Conservation (phyloP, 305 asterid species). For the Striga hermonthica region DNA sequence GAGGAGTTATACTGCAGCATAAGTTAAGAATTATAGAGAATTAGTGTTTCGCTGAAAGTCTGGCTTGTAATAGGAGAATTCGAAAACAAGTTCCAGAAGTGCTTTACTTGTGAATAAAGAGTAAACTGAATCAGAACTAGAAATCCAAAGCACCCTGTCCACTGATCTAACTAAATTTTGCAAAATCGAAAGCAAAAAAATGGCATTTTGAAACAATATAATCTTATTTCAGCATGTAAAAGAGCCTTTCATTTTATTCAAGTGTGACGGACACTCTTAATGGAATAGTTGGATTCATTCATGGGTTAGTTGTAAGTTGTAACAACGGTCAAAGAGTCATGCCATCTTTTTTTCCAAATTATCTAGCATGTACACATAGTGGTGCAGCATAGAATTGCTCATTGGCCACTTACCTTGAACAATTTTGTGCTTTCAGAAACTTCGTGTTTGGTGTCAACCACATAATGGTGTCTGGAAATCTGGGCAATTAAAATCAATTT, state of each 20-base stretch:
- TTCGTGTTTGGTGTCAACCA: slow-evolving; percentile 71
- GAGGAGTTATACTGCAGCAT: not conserved
- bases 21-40: not conserved
- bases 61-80: too few relatives aligned
- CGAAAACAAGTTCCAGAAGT: not conserved
- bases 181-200: not conserved
- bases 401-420: slow-evolving; percentile 25
- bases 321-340: slow-evolving; percentile 7
- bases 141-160: not conserved
- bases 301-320: slow-evolving; percentile 10
- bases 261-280: slow-evolving; percentile 8
- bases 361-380: slow-evolving; percentile 16
- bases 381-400: slow-evolving; percentile 7
- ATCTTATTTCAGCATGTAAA: not conserved
- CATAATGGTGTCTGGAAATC: slow-evolving; percentile 53
- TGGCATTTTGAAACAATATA: not conserved
- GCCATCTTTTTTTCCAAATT: slow-evolving; percentile 17
- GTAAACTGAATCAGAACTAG: not conserved
- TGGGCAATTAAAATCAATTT: slow-evolving; percentile 67
- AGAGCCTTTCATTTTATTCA: not conserved
- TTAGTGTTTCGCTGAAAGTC: not conserved
- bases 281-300: slow-evolving; percentile 10
- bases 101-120: not conserved
- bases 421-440: slow-evolving; percentile 51
- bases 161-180: not conserved